Evolutionary conservation across 371 early-diverging fungal genomes (phyloP).

Genomic region (Mortierella sp.): DNA sequence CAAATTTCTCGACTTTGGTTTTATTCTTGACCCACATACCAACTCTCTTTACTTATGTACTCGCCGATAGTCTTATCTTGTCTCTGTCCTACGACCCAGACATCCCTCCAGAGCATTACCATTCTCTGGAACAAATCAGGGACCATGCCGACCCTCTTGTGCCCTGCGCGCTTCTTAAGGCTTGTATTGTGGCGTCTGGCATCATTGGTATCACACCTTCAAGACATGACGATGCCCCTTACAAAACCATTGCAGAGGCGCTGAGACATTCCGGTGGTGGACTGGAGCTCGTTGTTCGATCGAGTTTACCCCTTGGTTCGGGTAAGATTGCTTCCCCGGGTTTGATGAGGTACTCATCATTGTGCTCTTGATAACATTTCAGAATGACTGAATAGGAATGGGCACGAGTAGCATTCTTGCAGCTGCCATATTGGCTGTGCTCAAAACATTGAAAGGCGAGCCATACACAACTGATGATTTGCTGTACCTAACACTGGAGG

Average conservation of each 20-base stretch:
- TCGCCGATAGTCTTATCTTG: constrained; percentile 22
- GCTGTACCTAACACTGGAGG: constrained; percentile 39
- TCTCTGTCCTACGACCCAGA: constrained; percentile 34
- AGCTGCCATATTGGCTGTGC: constrained; percentile 41
- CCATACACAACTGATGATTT: constrained; percentile 38
- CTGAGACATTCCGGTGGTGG: constrained; percentile 50
- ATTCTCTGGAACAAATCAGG: constrained; percentile 39
- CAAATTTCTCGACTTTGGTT: neutral
- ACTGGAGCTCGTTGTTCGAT: constrained; percentile 36
- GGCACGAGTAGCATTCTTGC: constrained; percentile 53
- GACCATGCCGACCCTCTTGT: constrained; percentile 51
- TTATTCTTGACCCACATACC: neutral
- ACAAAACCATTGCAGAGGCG: constrained; percentile 32
- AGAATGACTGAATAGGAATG: constrained; percentile 25
- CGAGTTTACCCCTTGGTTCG: constrained; percentile 46
- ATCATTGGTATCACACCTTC: constrained; percentile 37
- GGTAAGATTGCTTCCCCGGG: constrained; percentile 9
- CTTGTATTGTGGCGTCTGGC: constrained; percentile 50
- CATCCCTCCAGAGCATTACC: constrained; percentile 24
- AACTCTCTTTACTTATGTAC: neutral
- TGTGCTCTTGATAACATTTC: no score
- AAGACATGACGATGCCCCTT: constrained; percentile 26
- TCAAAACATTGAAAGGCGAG: constrained; percentile 34
- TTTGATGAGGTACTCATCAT: no score
- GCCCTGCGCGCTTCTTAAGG: constrained; percentile 50